phyloP scores from a whole-genome alignment of 2,329 filamentous ascomycete genomes.

The Colletotrichum zoysiae region DNA sequence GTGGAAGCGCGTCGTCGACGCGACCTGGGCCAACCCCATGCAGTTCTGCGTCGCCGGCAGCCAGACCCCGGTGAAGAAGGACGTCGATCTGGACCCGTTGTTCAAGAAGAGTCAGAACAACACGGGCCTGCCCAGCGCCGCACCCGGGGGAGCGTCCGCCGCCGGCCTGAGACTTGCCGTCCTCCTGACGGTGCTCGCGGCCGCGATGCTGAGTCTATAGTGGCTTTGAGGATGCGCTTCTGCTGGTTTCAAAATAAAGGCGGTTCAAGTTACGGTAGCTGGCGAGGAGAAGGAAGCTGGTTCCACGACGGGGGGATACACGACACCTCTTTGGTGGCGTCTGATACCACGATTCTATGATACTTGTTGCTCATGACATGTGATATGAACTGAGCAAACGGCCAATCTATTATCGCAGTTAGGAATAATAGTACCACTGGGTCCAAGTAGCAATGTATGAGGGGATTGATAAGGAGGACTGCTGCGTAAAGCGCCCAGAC shows the following conservation, averaged over 20 bases:
- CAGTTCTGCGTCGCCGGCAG: conserved; percentile 51
- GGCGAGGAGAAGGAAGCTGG: not conserved
- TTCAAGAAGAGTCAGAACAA: conserved; percentile 38
- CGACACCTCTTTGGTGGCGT: not conserved
- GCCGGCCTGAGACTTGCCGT: conserved; percentile 27
- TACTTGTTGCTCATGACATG: not conserved
- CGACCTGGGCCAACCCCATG: conserved; percentile 51
- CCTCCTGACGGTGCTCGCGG: conserved; percentile 18
- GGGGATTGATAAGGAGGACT: not conserved
- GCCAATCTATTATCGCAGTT: not conserved
- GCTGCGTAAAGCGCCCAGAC: not conserved
- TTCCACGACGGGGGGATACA: not conserved
- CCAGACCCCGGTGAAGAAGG: conserved; percentile 43
- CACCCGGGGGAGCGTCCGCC: conserved; percentile 1
- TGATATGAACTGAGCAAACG: not conserved
- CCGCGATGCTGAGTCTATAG: conserved; percentile 32
- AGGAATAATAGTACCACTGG: not conserved
- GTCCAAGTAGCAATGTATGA: not conserved
- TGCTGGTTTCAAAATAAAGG: not conserved
- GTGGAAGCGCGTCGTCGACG: conserved; percentile 56
- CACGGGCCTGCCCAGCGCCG: conserved; percentile 22
- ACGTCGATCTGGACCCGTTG: conserved; percentile 43
- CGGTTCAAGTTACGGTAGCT: not conserved
- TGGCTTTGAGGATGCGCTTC: not conserved
- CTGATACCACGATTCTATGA: not conserved